These are phyloP conservation scores for Teunomyces tritomae DNA, from an alignment of 805 yeast species.

Conservation along the genomic window DNA sequence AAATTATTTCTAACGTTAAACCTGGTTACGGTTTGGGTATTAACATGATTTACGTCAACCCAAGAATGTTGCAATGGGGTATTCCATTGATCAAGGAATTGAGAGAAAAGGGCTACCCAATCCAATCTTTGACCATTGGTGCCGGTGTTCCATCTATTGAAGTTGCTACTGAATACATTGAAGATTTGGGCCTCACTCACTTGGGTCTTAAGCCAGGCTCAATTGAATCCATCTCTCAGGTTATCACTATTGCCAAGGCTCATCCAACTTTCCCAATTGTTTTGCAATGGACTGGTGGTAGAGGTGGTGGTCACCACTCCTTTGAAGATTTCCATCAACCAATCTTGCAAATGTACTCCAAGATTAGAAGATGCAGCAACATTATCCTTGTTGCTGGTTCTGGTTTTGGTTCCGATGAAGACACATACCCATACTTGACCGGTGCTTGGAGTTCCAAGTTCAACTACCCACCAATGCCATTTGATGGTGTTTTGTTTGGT, in stretches of 20 bases:
- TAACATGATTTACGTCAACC: slow-evolving; percentile 93
- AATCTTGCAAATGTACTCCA: slow-evolving; percentile 89
- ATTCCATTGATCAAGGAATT: slow-evolving; percentile 89
- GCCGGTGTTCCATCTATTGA: slow-evolving; percentile 99
- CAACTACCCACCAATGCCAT: slow-evolving; percentile 98
- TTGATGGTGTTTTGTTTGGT: slow-evolving; percentile 94
- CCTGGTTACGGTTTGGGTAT: slow-evolving; percentile 92
- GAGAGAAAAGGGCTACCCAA: slow-evolving; percentile 90
- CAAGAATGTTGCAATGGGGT: slow-evolving; percentile 98
- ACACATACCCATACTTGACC: slow-evolving; percentile 94
- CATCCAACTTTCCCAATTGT: slow-evolving; percentile 97
- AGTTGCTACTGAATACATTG: slow-evolving; percentile 95
- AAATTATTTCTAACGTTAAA: slow-evolving; percentile 60
- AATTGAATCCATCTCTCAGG: slow-evolving; percentile 84
- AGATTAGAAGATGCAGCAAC: slow-evolving; percentile 87
- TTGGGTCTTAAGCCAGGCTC: slow-evolving; percentile 98
- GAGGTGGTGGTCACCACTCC: slow-evolving; percentile 99
- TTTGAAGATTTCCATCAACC: slow-evolving; percentile 99
- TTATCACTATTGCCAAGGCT: slow-evolving; percentile 86
- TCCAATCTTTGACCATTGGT: slow-evolving; percentile 94
- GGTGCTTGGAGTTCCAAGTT: slow-evolving; percentile 92
- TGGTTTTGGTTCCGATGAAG: slow-evolving; percentile 96
- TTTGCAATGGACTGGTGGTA: slow-evolving; percentile 99
- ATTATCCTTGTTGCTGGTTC: slow-evolving; percentile 94
- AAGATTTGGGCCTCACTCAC: slow-evolving; percentile 87